phyloP scores from a whole-genome alignment of 352 stramenopile species.

The Globisporangium splendens region DNA sequence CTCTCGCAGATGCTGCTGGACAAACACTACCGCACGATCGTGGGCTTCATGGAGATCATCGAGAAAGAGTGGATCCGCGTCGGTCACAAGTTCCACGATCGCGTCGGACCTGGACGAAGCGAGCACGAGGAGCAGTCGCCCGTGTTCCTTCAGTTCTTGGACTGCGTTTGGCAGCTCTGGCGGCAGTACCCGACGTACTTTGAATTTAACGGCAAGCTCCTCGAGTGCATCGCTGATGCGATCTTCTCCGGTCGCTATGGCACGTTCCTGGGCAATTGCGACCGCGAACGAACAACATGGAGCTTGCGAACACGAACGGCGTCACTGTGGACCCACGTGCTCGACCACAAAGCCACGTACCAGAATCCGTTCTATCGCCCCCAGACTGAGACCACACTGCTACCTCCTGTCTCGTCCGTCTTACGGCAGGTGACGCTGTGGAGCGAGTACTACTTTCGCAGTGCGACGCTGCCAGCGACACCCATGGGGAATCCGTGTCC shows the following conservation, averaged over 20 bases:
- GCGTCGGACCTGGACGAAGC: conserved; percentile 57
- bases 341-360: conserved; percentile 41
- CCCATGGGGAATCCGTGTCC: conserved; percentile 41
- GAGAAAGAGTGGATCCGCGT: conserved; percentile 86
- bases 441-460: conserved; percentile 79
- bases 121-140: conserved; percentile 84
- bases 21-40: conserved; percentile 78
- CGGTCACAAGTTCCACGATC: conserved; percentile 88
- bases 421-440: conserved; percentile 75
- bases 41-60: conserved; percentile 77
- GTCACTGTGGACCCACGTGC: conserved; percentile 66
- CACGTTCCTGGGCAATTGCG: conserved; percentile 87
- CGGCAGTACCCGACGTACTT: conserved; percentile 82
- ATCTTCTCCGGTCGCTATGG: conserved; percentile 73
- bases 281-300: conserved; percentile 66
- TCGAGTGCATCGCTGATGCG: conserved; percentile 71
- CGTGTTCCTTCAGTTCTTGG: conserved; percentile 89
- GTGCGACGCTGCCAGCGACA: conserved; percentile 36
- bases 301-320: conserved; percentile 46
- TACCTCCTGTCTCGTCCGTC: conserved; percentile 51
- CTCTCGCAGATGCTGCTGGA: conserved; percentile 89
- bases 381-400: conserved; percentile 34
- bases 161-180: conserved; percentile 85
- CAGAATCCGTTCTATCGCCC: conserved; percentile 73
- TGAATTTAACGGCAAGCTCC: conserved; percentile 75